Evolutionary conservation across 2,329 filamentous ascomycete species (phyloP), one percentile per base, ranked within the genome.

Genomic region (Berkeleyomyces basicola): DNA sequence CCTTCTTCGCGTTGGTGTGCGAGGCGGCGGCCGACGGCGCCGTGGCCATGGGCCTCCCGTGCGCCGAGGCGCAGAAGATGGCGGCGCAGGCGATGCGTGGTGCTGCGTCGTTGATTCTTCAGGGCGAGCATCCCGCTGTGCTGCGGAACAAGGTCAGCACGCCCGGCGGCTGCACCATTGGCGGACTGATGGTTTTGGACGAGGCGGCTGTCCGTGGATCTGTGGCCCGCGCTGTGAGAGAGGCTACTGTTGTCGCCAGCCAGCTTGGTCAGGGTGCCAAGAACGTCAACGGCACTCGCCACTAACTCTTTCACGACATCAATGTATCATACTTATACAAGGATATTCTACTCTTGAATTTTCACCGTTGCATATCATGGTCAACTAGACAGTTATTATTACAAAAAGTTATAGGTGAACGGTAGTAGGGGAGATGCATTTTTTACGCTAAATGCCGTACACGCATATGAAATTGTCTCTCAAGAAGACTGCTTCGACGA

Each of bases 71-170:
- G 0, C 83, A 84, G 70, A 75, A 82, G 65, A 90, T 92, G 86
- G 87, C 87, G 36, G 85, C 87, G 1, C 88, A 92, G 76, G 83
- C 84, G 10, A 89, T 90, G 85, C 79, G 82, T 67, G 88, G 88
- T 31, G 83, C 85, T 0, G 85, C 87, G 0, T 82, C 80, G 0
- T 70, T 91, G 68, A 82, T 91, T 9, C 76, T 88, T 62, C 79
- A 74, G 62, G 86, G 86, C 11, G 86, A 90, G 70, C 87, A 91
- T 71, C 88, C 88, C 1, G 86, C 87, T 14, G 73, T 90, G 31
- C 73, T 91, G 61, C 79, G 84, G 60, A 87, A 92, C 68, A 88
- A 87, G 74, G 85, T 90, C n/a, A 83, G 77, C 67, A 90, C 86
- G 1, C 86, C 87, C 0, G 87, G 86, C 4, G 88, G 88, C 1